Evolutionary conservation across 2,329 filamentous ascomycete species (phyloP).

Genomic region (Pseudopyrenochaeta lycopersici): DNA sequence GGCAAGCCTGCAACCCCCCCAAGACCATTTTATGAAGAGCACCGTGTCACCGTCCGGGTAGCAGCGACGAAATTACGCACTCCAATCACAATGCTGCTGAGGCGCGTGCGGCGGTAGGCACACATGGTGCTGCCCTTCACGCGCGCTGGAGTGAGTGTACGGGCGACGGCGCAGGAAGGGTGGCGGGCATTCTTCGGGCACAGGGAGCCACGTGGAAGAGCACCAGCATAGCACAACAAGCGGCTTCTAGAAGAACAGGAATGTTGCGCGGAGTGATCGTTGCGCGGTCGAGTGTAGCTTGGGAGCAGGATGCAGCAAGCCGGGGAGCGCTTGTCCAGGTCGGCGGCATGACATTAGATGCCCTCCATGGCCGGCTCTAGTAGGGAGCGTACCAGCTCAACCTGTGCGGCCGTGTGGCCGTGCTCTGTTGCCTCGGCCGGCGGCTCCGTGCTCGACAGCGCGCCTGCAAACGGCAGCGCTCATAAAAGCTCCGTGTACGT

Average conservation of each 20-base stretch:
- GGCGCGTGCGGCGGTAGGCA: slow-evolving; percentile 1
- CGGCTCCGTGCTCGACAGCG: background rate
- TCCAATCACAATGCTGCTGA: background rate
- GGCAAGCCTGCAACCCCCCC: background rate
- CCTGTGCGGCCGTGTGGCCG: slow-evolving; percentile 1
- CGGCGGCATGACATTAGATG: background rate
- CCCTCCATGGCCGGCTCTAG: slow-evolving; percentile 1
- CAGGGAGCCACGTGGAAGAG: background rate
- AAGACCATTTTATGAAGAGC: background rate
- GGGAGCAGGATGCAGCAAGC: background rate
- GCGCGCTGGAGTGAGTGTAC: background rate
- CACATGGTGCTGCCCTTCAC: background rate
- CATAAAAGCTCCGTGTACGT: background rate
- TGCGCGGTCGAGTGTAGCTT: background rate
- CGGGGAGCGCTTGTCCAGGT: slow-evolving; percentile 1
- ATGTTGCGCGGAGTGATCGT: background rate
- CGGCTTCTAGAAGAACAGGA: background rate
- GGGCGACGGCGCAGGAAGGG: background rate
- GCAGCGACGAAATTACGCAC: background rate
- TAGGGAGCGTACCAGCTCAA: background rate
- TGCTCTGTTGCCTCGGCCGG: slow-evolving; percentile 8
- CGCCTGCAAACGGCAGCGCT: background rate
- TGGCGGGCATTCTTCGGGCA: slow-evolving; percentile 2
- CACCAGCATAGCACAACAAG: background rate
- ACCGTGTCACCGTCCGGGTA: background rate